Evolutionary conservation across 176 grass and related monocot species (phyloP).

Genomic region (Carex parvula): DNA sequence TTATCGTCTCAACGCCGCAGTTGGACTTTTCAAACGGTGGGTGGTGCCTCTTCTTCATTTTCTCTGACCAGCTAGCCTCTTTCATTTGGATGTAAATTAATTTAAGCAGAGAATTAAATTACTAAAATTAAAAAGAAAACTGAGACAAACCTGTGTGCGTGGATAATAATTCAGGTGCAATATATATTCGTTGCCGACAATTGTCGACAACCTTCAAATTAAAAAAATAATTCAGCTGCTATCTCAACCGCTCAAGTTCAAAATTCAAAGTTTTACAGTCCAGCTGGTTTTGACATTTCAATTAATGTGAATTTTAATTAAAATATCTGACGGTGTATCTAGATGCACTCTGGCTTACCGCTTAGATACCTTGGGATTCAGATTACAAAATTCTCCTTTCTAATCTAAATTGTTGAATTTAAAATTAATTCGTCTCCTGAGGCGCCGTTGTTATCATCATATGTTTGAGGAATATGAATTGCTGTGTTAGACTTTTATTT

Average conservation of each 20-base stretch:
- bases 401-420: too few species aligned
- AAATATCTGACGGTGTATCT: background rate
- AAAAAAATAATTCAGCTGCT: too few species aligned
- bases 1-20: background rate
- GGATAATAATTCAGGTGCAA: too few species aligned
- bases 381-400: too few species aligned
- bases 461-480: too few species aligned
- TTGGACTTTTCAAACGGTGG: background rate
- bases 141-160: background rate
- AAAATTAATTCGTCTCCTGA: too few species aligned
- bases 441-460: too few species aligned
- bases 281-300: background rate
- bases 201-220: too few species aligned
- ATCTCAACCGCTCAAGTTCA: background rate
- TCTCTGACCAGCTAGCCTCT: background rate
- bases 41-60: background rate
- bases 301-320: background rate
- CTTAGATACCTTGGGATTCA: too few species aligned
- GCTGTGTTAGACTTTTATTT: too few species aligned
- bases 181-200: too few species aligned
- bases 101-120: background rate
- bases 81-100: background rate
- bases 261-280: slow-evolving; percentile 6
- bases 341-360: too few species aligned
- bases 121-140: background rate